Conservation (phyloP, 805 yeast genomes). For the Kluyveromyces aestuarii region DNA sequence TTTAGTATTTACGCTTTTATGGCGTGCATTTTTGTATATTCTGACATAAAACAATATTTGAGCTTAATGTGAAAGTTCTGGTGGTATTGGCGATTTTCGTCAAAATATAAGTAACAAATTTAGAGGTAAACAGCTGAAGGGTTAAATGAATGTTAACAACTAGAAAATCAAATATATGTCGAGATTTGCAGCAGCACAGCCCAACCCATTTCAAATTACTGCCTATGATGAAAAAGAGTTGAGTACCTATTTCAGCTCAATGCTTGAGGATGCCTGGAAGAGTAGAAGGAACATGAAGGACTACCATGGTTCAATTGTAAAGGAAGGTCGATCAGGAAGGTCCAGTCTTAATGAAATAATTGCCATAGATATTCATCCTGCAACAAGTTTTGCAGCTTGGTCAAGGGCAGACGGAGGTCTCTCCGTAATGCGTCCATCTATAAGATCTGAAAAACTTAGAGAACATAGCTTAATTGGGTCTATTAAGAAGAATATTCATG, state of each 20-base stretch:
- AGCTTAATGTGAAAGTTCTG: too few species aligned
- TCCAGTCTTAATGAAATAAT: conserved; percentile 12
- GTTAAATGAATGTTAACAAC: background rate
- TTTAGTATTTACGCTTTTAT: too few species aligned
- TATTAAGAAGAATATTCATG: conserved; percentile 10
- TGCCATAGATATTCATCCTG: conserved; percentile 20
- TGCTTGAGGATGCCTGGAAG: background rate
- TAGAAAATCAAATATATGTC: background rate
- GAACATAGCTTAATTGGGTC: conserved; percentile 5
- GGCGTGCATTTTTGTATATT: too few species aligned
- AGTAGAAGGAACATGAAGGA: background rate
- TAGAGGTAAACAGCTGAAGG: too few species aligned
- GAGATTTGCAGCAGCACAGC: background rate
- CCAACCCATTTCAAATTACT: background rate
- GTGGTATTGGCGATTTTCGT: too few species aligned
- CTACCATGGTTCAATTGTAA: background rate
- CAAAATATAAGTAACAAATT: too few species aligned
- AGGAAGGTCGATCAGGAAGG: background rate
- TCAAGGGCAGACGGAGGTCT: conserved; percentile 26
- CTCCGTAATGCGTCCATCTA: conserved; percentile 16
- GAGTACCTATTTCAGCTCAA: background rate
- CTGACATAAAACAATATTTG: too few species aligned
- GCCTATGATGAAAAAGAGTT: background rate
- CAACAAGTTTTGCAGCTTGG: conserved; percentile 21
- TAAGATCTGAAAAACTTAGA: conserved; percentile 7